Conservation (phyloP, 2,329 filamentous ascomycete genomes). For the Blastomyces percursus region DNA sequence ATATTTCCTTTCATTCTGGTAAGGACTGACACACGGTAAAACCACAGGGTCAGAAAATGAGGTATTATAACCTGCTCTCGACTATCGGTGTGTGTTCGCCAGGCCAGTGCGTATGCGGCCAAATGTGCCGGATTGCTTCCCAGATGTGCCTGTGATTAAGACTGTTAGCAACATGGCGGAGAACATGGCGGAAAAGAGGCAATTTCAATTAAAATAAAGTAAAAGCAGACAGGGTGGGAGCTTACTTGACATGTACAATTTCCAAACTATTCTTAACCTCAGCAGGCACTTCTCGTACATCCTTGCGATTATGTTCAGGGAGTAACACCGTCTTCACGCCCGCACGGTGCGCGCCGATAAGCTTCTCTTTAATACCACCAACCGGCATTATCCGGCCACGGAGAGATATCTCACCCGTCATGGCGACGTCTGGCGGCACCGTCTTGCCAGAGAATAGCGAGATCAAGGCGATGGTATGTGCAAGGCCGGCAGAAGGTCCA, state of each 20-base stretch:
- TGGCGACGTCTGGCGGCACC: slow-evolving; percentile 84
- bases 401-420: slow-evolving; percentile 75
- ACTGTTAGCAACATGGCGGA: slow-evolving; percentile 4
- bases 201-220: background rate
- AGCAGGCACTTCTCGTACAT: slow-evolving; percentile 76
- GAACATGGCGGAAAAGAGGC: background rate
- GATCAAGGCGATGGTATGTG: slow-evolving; percentile 86
- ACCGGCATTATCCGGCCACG: slow-evolving; percentile 86
- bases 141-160: slow-evolving; percentile 61
- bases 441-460: slow-evolving; percentile 76
- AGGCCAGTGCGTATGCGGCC: slow-evolving; percentile 82
- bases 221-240: slow-evolving; percentile 3
- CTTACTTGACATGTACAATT: slow-evolving; percentile 81
- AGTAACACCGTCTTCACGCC: slow-evolving; percentile 91
- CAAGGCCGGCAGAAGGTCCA: slow-evolving; percentile 70
- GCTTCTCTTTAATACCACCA: slow-evolving; percentile 96
- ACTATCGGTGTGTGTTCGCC: slow-evolving; percentile 58
- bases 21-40: background rate
- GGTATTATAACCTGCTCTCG: slow-evolving; percentile 64
- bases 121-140: slow-evolving; percentile 83
- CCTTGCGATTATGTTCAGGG: slow-evolving; percentile 80
- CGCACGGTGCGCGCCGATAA: slow-evolving; percentile 84
- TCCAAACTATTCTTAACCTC: slow-evolving; percentile 80
- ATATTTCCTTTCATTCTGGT: background rate
- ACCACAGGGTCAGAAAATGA: background rate